Conservation (phyloP, 768 basidiomycete species). For the Termitomyces eurrhizus region DNA sequence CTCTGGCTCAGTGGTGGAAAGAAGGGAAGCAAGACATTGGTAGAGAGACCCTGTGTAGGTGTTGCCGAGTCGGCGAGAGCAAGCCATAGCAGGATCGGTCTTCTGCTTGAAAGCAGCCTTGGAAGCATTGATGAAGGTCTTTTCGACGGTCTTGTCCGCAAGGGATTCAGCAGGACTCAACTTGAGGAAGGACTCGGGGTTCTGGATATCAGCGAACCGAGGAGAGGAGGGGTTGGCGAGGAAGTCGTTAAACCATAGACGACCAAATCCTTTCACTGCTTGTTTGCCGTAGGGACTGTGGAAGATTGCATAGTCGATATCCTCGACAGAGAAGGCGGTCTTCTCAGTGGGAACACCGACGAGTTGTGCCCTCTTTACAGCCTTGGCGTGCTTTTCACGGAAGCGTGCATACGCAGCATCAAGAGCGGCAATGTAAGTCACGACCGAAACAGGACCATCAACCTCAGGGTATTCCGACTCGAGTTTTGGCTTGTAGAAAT, state of each 20-base stretch:
- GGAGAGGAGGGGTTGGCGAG: slow-evolving; percentile 67
- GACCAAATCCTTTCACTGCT: slow-evolving; percentile 94
- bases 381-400: slow-evolving; percentile 75
- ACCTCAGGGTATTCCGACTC: slow-evolving; percentile 95
- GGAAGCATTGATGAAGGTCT: slow-evolving; percentile 82
- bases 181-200: slow-evolving; percentile 66
- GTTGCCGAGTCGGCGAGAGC: slow-evolving; percentile 91
- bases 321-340: slow-evolving; percentile 66
- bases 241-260: slow-evolving; percentile 92
- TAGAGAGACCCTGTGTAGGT: slow-evolving; percentile 98
- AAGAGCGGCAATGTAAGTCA: slow-evolving; percentile 91
- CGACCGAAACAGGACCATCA: slow-evolving; percentile 94
- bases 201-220: slow-evolving; percentile 65
- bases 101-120: slow-evolving; percentile 71
- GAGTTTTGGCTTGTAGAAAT: slow-evolving; percentile 98
- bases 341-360: slow-evolving; percentile 37
- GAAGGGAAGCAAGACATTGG: slow-evolving; percentile 85
- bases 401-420: slow-evolving; percentile 85
- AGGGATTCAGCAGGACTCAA: slow-evolving; percentile 70
- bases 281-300: slow-evolving; percentile 99
- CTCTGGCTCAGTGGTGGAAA: slow-evolving; percentile 68
- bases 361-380: slow-evolving; percentile 45
- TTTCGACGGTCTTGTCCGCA: slow-evolving; percentile 93
- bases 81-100: slow-evolving; percentile 80
- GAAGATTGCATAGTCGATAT: slow-evolving; percentile 92